Evolutionary conservation across 176 grass and related monocot genomes (phyloP), one percentile per base, ranked within the genome.

Genomic region (Urochloa ruziziensis): DNA sequence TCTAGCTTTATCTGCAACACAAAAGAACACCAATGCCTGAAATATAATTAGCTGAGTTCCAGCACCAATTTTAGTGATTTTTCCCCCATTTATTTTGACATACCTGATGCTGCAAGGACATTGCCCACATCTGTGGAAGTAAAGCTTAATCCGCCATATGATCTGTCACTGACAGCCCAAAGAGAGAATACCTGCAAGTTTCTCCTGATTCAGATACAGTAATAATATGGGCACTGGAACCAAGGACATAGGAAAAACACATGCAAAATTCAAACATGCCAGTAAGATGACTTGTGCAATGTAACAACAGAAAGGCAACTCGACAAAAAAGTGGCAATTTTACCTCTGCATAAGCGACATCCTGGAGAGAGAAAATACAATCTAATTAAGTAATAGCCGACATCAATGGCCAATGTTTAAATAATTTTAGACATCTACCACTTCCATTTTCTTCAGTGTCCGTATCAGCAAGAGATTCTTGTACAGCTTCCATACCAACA

Each of bases 321-420:
- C 42, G 59, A 12, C 16, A 82, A 48, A 83, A 35, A 74, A 85
- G 70, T 33, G 21, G 21, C 35, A 37, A 89, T 70, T 44, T 88
- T 65, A 98, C 96, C 93, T 95, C 92, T 74, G 89, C 80, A 82
- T 98, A 98, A 78, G 96, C 93, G 80, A 95, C 85, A 40, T 98
- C 96, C 76, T 93, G 92, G 79, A 98, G 87, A 79, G 92, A 95
- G 82, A 95, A 95, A 82, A 98, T 82, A 71, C 96, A 98, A 84
- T 95, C 95, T 39, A 91, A n/a, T n/a, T n/a, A 67, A 51, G 90
- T 80, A 63, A 98, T 90, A 64, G 93, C 86, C 44, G 96, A 93
- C 86, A 98, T 90, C 60, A 98, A 65, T 64, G 86, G 89, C 96
- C 91, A 93, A 60, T 98, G 95, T 82, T 68, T 95, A 40, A 98